phyloP scores from a whole-genome alignment of 2,329 filamentous ascomycete species.

The Alternaria brassicae region DNA sequence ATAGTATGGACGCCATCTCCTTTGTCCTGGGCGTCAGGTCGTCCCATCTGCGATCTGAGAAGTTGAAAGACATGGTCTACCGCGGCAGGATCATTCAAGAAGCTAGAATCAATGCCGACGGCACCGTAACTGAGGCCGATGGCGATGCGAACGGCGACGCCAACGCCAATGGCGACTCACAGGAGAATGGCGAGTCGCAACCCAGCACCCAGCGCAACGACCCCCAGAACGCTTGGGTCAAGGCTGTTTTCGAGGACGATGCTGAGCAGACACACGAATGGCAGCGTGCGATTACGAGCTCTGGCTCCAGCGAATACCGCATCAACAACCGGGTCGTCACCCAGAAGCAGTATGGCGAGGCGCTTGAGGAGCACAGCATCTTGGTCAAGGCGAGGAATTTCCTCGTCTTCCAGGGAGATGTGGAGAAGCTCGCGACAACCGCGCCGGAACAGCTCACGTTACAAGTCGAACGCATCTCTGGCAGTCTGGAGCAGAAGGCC shows the following conservation, averaged over 20 bases:
- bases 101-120: constrained; percentile 90
- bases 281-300: constrained; percentile 91
- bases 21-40: constrained; percentile 99
- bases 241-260: constrained; percentile 98
- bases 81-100: constrained; percentile 92
- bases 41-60: constrained; percentile 92
- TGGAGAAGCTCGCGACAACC: constrained; percentile 95
- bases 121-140: constrained; percentile 67
- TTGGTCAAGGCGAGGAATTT: constrained; percentile 98
- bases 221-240: constrained; percentile 96
- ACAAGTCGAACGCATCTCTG: constrained; percentile 96
- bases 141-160: constrained; percentile 46
- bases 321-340: constrained; percentile 93
- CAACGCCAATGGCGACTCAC: constrained; percentile 52
- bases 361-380: constrained; percentile 92
- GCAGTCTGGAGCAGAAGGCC: constrained; percentile 90
- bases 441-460: constrained; percentile 92
- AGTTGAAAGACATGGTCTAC: constrained; percentile 94
- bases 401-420: constrained; percentile 96
- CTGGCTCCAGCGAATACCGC: constrained; percentile 90
- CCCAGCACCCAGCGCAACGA: constrained; percentile 73
- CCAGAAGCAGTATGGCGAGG: constrained; percentile 91
- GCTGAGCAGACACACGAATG: constrained; percentile 93
- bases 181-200: constrained; percentile 60
- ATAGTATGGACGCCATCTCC: constrained; percentile 99